Percentiles rank a stretch among this genome's conserved stretches.
These are phyloP conservation scores for Neurospora cerealis DNA, from an alignment of 495 filamentous ascomycete species.

Conservation along the genomic window DNA sequence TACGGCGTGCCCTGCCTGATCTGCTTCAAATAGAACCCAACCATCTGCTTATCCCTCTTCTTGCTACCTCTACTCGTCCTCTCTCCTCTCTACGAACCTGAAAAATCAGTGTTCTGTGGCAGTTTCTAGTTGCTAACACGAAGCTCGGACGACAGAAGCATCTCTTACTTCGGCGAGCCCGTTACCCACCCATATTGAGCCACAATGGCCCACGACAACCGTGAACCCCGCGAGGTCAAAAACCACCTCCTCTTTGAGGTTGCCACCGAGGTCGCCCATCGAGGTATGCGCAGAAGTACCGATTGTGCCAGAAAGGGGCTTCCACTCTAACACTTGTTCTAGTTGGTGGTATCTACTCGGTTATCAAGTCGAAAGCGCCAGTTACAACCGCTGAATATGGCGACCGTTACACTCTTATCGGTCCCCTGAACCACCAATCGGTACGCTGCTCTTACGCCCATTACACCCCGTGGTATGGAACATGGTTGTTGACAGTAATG, in stretches of 20 bases:
- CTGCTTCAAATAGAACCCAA: not conserved
- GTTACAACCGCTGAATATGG: constrained; percentile 98
- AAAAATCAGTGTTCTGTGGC: not conserved
- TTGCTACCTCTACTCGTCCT: not conserved
- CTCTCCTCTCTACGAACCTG: not conserved
- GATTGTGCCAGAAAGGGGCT: not conserved
- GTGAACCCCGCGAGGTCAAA: constrained; percentile 36
- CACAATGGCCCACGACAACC: constrained; percentile 25
- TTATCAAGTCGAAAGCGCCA: constrained; percentile 96
- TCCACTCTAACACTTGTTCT: constrained; percentile 6
- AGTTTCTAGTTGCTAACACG: not conserved
- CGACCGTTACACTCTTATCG: constrained; percentile 89
- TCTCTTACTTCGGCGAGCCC: not conserved
- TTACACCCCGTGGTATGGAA: not conserved
- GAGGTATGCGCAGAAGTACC: constrained; percentile 45
- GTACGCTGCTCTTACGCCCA: constrained; percentile 38
- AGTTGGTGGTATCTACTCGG: constrained; percentile 98
- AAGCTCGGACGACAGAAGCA: not conserved
- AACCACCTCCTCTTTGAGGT: constrained; percentile 73
- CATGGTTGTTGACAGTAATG: constrained; percentile 6
- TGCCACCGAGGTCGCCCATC: constrained; percentile 93
- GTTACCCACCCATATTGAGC: not conserved
- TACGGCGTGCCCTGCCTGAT: not conserved
- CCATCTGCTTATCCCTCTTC: not conserved
- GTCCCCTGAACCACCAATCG: constrained; percentile 82